Base-by-base conservation (phyloP, 371 early-diverging fungal species). In the Apophysomyces variabilis region DNA sequence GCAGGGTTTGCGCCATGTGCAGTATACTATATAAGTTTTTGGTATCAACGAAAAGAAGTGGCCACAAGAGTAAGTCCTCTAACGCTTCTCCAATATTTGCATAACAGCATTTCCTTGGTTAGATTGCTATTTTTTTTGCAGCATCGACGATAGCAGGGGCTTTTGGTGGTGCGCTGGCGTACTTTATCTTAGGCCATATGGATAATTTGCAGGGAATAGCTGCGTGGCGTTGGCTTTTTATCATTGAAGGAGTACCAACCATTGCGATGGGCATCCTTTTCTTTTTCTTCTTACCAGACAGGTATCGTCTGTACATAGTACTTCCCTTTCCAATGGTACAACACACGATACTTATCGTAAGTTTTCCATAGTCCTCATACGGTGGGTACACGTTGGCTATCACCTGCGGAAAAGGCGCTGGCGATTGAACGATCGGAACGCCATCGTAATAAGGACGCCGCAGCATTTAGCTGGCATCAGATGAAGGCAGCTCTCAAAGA, bases 171-270 rank as follows among this genome's bases (percentile, higher is more conserved):
- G 47, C 62, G 12, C 60, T 70, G 18, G 69, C 69, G 7, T 69
- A 57, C 37, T 57, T 13, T 37, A 36, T 69, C 39, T 35, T 69
- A 5, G 69, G 65, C 7, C 41, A 63, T 18, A 36, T 69, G 69
- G 43, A 61, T 56, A 57, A 50, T 1, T n/a, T 56, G 8, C 57
- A 56, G 26, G 69, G 69, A 1, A 38, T 69, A 7, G 61, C 65
- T 9, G 57, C 69, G n/a, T 69, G 69, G 69, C 65, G 69, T 13
- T 71, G 77, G 68, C 70, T 82, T 11, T 82, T 82, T 57, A 70
- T 82, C 7, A 67, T 82, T 38, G 82, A 82, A 66, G 82, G 82
- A 14, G 38, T 78, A 16, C 82, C 80, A 3, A 80, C 82, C 0
- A 68, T 82, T 13, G 43, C 65, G 4, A 69, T 81, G 8, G 82